Conservation (phyloP, 441 rosid genomes). For the Gossypium trilobum region DNA sequence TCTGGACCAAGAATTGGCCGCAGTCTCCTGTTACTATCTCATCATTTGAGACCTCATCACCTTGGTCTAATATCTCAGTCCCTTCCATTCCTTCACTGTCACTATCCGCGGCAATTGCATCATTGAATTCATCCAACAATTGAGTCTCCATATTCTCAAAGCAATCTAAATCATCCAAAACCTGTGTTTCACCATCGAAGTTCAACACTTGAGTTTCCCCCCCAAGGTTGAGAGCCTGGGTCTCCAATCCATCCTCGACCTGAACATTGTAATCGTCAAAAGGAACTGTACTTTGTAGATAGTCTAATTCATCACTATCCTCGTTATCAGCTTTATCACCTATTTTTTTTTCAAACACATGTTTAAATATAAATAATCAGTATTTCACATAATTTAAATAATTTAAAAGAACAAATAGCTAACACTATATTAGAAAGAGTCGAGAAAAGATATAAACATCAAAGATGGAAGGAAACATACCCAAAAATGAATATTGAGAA, state of each 20-base stretch:
- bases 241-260: conserved; percentile 38
- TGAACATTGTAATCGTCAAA: conserved; percentile 25
- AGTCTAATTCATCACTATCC: conserved; percentile 15
- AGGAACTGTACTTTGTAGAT: conserved; percentile 21
- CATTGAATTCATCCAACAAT: conserved; percentile 29
- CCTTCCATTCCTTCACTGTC: conserved; percentile 32
- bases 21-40: conserved; percentile 19
- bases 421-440: background rate
- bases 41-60: conserved; percentile 27
- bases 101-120: conserved; percentile 20
- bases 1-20: conserved; percentile 7
- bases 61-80: conserved; percentile 35
- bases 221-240: conserved; percentile 39
- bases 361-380: background rate
- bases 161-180: conserved; percentile 25
- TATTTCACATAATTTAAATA: background rate
- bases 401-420: background rate
- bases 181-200: conserved; percentile 30
- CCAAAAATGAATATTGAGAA: conserved; percentile 26
- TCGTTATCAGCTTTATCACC: conserved; percentile 22
- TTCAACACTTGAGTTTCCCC: conserved; percentile 40
- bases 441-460: background rate
- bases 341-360: background rate
- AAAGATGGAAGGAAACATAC: conserved; percentile 17
- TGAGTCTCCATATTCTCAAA: conserved; percentile 27